Evolutionary conservation across 208 protist genomes (phyloP).

Genomic region (Phytomonas sp.): DNA sequence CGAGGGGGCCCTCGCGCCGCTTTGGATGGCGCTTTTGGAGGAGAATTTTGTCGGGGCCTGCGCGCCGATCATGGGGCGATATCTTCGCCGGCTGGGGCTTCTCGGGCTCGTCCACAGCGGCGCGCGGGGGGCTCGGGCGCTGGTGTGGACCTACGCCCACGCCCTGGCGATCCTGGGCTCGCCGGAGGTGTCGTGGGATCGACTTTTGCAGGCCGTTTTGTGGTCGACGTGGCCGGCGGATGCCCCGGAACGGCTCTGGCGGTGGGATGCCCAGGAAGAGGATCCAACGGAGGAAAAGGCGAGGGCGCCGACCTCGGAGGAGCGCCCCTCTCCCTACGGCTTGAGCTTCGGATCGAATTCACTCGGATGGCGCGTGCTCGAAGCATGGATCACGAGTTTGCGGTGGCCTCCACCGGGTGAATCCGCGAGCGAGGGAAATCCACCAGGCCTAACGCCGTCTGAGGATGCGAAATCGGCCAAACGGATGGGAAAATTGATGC

Average conservation of each 20-base stretch:
- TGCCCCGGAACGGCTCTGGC: neutral
- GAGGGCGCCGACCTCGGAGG: too few relatives aligned
- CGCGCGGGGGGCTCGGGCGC: constrained; percentile 18
- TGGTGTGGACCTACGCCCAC: constrained; percentile 16
- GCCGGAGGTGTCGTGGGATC: constrained; percentile 23
- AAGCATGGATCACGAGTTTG: neutral
- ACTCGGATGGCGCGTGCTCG: constrained; percentile 50
- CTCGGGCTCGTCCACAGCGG: constrained; percentile 36
- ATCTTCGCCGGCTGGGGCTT: constrained; percentile 17
- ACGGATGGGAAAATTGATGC: neutral
- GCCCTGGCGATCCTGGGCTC: neutral
- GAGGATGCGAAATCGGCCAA: neutral
- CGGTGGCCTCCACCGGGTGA: neutral
- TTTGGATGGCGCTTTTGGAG: neutral
- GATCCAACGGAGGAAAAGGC: neutral
- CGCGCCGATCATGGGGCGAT: constrained; percentile 12
- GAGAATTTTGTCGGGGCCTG: constrained; percentile 3
- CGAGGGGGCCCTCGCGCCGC: neutral
- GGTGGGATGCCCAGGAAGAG: neutral
- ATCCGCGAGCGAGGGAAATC: neutral
- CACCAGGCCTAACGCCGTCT: neutral
- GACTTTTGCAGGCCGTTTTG: constrained; percentile 37
- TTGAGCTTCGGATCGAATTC: constrained; percentile 49
- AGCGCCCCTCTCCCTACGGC: too few relatives aligned
- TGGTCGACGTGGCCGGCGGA: constrained; percentile 34